Evolutionary conservation across 1,139 yeast genomes (phyloP).

Genomic region (Scheffersomyces segobiensis): DNA sequence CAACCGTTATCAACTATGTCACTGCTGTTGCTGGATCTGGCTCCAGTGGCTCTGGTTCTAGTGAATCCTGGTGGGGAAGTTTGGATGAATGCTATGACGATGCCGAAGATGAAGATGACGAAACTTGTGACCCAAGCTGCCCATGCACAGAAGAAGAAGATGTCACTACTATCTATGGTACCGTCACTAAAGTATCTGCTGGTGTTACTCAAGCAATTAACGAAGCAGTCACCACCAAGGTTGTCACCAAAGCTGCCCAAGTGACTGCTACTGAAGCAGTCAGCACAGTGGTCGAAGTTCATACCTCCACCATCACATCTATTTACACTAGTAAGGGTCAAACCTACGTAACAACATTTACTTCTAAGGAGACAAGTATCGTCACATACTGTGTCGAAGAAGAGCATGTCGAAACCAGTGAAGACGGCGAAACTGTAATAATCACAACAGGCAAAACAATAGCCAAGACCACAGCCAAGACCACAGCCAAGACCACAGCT

Average conservation of each 20-base stretch:
- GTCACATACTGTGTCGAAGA: conserved; percentile 4
- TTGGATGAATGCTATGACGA: conserved; percentile 49
- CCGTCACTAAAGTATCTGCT: neutral
- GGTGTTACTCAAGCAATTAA: neutral
- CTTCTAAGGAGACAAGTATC: neutral
- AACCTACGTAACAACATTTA: neutral
- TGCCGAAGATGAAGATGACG: conserved; percentile 37
- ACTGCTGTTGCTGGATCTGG: conserved; percentile 1
- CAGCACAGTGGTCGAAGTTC: neutral
- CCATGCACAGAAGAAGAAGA: conserved; percentile 43
- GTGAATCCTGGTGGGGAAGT: conserved; percentile 29
- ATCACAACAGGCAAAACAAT: neutral
- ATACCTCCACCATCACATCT: neutral
- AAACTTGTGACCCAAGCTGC: conserved; percentile 57
- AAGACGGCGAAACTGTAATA: neutral
- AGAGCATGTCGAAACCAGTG: conserved; percentile 5
- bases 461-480: neutral
- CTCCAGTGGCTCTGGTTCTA: conserved; percentile 3
- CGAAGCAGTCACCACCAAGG: neutral
- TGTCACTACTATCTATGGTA: neutral
- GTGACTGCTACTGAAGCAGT: neutral
- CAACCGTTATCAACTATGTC: neutral
- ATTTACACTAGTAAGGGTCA: neutral
- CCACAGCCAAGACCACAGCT: neutral
- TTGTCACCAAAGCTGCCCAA: neutral